Conservation (phyloP, 352 stramenopile genomes). For the Globisporangium nunn region DNA sequence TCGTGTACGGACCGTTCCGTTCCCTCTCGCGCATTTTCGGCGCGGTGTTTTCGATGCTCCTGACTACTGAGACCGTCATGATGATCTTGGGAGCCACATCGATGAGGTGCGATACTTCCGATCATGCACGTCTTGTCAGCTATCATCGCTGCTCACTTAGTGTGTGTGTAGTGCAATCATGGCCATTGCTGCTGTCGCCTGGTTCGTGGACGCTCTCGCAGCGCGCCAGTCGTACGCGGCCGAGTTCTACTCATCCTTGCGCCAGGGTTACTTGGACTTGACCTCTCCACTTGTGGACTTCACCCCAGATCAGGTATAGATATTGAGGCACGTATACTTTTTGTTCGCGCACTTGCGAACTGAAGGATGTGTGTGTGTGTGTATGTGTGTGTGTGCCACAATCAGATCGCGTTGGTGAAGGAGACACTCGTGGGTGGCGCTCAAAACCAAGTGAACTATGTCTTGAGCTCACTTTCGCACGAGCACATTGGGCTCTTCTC, state of each 20-base stretch:
- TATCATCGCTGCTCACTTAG: neutral
- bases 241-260: slow-evolving; percentile 81
- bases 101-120: slow-evolving; percentile 34
- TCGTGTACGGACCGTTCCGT: slow-evolving; percentile 72
- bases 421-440: slow-evolving; percentile 66
- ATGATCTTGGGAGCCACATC: slow-evolving; percentile 38
- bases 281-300: slow-evolving; percentile 76
- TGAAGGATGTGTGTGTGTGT: neutral
- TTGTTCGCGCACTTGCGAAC: too few relatives aligned
- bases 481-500: slow-evolving; percentile 72
- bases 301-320: slow-evolving; percentile 68
- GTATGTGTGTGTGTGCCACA: neutral
- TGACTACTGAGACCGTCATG: slow-evolving; percentile 42
- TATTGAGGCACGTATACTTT: too few relatives aligned
- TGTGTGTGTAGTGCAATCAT: slow-evolving; percentile 40
- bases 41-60: slow-evolving; percentile 58
- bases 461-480: slow-evolving; percentile 70
- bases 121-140: too few relatives aligned
- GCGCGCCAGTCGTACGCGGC: slow-evolving; percentile 76
- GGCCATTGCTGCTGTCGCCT: slow-evolving; percentile 47
- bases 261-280: slow-evolving; percentile 76
- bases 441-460: slow-evolving; percentile 84
- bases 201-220: slow-evolving; percentile 65
- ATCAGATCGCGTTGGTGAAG: slow-evolving; percentile 70
- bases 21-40: slow-evolving; percentile 75